Evolutionary conservation across 2,329 filamentous ascomycete species (phyloP).

Genomic region (Trichophyton schoenleinii): DNA sequence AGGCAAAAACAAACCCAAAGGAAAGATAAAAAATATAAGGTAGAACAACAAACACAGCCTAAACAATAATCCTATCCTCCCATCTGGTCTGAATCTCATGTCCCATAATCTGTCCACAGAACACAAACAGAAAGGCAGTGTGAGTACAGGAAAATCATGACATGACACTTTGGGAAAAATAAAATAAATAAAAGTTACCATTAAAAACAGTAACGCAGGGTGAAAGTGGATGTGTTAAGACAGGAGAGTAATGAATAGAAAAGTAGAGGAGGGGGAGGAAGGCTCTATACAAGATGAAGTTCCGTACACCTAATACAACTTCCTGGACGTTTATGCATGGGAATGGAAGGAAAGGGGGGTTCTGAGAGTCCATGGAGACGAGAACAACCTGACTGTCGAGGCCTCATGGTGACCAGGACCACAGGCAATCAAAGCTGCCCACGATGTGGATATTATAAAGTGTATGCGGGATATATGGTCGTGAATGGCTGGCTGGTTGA

Average conservation of each 20-base stretch:
- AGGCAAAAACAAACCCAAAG: neutral
- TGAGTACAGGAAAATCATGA: neutral
- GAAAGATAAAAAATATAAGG: neutral
- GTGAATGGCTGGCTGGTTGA: neutral
- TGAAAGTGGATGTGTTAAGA: neutral
- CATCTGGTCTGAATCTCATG: neutral
- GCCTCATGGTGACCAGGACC: neutral
- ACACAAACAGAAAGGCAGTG: neutral
- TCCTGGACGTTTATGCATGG: constrained; percentile 3
- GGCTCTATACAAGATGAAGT: constrained; percentile 2
- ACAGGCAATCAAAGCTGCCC: neutral
- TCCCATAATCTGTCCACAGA: neutral
- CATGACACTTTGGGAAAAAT: neutral
- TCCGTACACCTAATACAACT: constrained; percentile 4
- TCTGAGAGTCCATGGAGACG: neutral
- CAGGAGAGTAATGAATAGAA: neutral
- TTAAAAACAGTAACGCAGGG: neutral
- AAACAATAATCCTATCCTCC: neutral
- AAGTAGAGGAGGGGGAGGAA: neutral
- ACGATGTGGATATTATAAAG: neutral
- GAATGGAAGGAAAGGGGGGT: neutral
- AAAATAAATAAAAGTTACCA: neutral
- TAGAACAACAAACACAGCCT: neutral
- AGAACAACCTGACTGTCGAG: neutral
- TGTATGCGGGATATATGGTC: neutral